Percentiles rank a stretch among this genome's conserved stretches.
phyloP scores from a whole-genome alignment of 345 rosid genomes.

The Boechera divaricarpa region DNA sequence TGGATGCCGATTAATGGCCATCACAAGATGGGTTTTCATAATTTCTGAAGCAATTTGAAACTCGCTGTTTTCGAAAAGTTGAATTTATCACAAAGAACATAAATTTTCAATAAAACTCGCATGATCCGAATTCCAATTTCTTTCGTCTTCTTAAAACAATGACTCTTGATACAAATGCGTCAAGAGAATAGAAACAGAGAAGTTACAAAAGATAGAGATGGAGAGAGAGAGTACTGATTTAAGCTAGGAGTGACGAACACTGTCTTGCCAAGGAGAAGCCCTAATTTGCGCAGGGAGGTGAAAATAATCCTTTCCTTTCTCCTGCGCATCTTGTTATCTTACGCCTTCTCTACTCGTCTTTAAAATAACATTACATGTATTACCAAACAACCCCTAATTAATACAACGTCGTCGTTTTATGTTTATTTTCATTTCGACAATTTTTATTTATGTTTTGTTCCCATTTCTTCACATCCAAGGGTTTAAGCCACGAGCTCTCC shows the following conservation, averaged over 20 bases:
- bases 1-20: conserved; percentile 21
- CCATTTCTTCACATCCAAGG: conserved; percentile 30
- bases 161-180: conserved; percentile 10
- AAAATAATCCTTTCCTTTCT: conserved; percentile 41
- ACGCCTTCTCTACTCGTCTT: conserved; percentile 44
- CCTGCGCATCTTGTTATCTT: conserved; percentile 62
- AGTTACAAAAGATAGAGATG: background rate
- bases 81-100: conserved; percentile 7
- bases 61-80: conserved; percentile 1
- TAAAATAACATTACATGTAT: background rate
- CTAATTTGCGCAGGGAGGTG: conserved; percentile 83
- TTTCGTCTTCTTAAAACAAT: conserved; percentile 19
- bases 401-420: background rate
- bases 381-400: conserved; percentile 33
- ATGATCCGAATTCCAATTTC: conserved; percentile 15
- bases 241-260: conserved; percentile 37
- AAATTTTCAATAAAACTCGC: background rate
- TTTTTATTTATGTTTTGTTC: background rate
- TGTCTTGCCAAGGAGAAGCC: conserved; percentile 51
- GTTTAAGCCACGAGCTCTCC: conserved; percentile 37
- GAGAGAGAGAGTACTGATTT: conserved; percentile 38
- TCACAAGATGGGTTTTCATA: conserved; percentile 21
- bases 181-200: conserved; percentile 14
- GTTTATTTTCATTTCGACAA: background rate
- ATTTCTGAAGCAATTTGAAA: conserved; percentile 10